These are phyloP conservation scores for Cercospora sojina DNA, from an alignment of 2,329 filamentous ascomycete species.

Conservation along the genomic window DNA sequence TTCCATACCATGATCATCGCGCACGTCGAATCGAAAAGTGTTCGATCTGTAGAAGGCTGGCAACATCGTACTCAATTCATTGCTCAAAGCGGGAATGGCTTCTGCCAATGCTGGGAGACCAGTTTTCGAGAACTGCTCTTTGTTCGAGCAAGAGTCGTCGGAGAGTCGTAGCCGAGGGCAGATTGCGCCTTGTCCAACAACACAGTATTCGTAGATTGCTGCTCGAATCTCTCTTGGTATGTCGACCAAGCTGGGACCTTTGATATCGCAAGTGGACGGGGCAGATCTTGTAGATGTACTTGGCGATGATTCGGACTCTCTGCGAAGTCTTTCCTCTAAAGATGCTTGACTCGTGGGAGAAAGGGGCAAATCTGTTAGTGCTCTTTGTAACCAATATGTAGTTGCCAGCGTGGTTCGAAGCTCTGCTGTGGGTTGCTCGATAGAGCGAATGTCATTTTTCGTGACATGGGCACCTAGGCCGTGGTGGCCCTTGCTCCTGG, in stretches of 20 bases:
- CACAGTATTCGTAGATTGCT: slow-evolving; percentile 20
- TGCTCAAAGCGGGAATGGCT: slow-evolving; percentile 7
- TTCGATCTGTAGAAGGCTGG: slow-evolving; percentile 17
- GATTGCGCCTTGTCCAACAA: slow-evolving; percentile 8
- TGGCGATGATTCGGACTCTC: slow-evolving; percentile 10
- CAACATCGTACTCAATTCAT: slow-evolving; percentile 2
- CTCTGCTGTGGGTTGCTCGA: slow-evolving; percentile 19
- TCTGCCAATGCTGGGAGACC: slow-evolving; percentile 14
- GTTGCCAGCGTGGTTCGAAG: slow-evolving; percentile 19
- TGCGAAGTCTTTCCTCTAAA: slow-evolving; percentile 13
- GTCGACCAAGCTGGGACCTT: slow-evolving; percentile 8
- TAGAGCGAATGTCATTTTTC: slow-evolving; percentile 22
- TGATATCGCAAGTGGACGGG: neutral
- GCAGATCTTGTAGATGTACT: neutral
- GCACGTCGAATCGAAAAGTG: slow-evolving; percentile 24
- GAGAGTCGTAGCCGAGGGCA: neutral
- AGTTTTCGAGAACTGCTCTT: slow-evolving; percentile 1
- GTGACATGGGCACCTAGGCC: slow-evolving; percentile 19
- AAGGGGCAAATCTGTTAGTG: slow-evolving; percentile 15
- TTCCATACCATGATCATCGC: slow-evolving; percentile 5
- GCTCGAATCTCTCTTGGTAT: slow-evolving; percentile 17
- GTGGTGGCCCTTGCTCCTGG: slow-evolving; percentile 12
- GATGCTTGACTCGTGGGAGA: slow-evolving; percentile 13
- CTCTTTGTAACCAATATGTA: slow-evolving; percentile 22
- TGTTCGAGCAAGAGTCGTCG: neutral